Evolutionary conservation across 1,284 basidiomycete genomes (phyloP), one percentile per base, ranked within the genome.

Genomic region (Schizophyllum commune): DNA sequence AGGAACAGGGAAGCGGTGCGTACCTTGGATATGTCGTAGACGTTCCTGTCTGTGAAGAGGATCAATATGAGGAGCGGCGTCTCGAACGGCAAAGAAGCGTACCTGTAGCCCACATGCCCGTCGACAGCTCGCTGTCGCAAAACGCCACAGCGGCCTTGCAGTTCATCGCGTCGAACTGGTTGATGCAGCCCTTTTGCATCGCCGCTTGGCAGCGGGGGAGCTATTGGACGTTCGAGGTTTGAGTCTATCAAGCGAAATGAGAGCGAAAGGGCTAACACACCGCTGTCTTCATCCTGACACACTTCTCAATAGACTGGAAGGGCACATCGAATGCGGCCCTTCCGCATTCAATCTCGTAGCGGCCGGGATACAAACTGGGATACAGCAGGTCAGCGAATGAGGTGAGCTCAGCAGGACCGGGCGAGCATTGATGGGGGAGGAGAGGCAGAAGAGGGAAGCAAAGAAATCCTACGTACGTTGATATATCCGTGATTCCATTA

Each of bases 11-110:
- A n/a, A n/a, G n/a, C n/a, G n/a, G n/a, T n/a, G n/a, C n/a, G n/a
- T n/a, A n/a, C 82, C 80, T 86, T 89, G 51, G 86, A 86, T 57
- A 91, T 81, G 68, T 92, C 89, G 70, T 91, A 92, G 7, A 81
- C 77, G 66, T 87, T 88, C 55, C 81, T 73, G 2, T 83, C 84
- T 86, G 33, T 7, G 52, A 20, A 60, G 21, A 9, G 32, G 2
- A 55, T 15, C 5, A 57, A 58, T 32, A 53, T 39, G 58, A n/a
- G 32, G 19, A 47, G 32, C 55, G 47, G 17, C 39, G 13, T 2
- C 47, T 57, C 21, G 27, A 56, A 47, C 9, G 34, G n/a, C 27
- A 58, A 33, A 15, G 21, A n/a, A 9, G 20, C 77, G 62, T 52
- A 83, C 83, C 81, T 59, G 77, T 84, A 17, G 71, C 75, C 77